These are phyloP conservation scores for Pyropia haitanensis DNA, from an alignment of 23 red algal genomes.

Conservation along the genomic window DNA sequence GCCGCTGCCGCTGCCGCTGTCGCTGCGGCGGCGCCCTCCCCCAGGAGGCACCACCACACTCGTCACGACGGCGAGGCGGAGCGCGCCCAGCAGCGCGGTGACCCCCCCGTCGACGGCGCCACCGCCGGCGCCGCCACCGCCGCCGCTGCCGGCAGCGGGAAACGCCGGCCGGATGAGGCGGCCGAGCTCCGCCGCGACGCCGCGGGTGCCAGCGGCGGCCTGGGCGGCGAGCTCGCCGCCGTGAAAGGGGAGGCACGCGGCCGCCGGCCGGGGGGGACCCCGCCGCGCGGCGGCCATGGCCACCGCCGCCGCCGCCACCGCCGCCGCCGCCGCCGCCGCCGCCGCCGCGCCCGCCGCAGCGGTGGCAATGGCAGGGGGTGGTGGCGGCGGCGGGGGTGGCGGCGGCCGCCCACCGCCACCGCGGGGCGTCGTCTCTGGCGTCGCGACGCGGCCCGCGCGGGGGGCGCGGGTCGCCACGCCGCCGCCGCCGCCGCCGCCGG, in stretches of 20 bases:
- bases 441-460: too few species aligned
- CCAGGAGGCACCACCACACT: constrained; percentile 10
- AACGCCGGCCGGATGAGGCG: too few species aligned
- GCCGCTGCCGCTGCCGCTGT: background rate
- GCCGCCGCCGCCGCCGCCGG: too few species aligned
- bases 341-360: too few species aligned
- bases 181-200: constrained; percentile 35
- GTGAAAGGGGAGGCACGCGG: constrained; percentile 20
- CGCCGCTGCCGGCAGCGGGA: background rate
- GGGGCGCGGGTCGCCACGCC: too few species aligned
- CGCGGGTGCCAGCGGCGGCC: constrained; percentile 41
- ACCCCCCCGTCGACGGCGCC: constrained; percentile 5
- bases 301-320: too few species aligned
- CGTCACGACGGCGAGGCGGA: constrained; percentile 23
- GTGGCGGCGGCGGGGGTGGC: too few species aligned
- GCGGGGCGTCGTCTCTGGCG: too few species aligned
- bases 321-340: too few species aligned
- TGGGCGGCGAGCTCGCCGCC: constrained; percentile 43
- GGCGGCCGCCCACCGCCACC: too few species aligned
- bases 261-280: background rate
- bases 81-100: constrained; percentile 14
- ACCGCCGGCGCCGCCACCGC: background rate
- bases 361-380: too few species aligned
- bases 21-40: background rate
- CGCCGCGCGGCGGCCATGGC: too few species aligned